Conservation (phyloP, 345 rosid genomes). For the Euphorbia pulcherrima region DNA sequence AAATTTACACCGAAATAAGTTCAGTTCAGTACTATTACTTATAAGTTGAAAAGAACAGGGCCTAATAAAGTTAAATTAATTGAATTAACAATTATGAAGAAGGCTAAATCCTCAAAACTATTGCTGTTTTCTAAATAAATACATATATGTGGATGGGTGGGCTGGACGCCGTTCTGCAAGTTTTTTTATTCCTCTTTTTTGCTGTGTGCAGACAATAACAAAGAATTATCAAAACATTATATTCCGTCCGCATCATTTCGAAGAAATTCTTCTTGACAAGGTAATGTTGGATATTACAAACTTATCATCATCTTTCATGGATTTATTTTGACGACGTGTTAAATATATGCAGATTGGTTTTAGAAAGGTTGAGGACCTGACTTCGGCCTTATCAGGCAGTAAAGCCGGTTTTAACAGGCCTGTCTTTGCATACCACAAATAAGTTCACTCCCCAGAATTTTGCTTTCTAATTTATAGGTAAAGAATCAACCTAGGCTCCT, state of each 20-base stretch:
- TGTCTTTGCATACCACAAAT: slow-evolving; percentile 70
- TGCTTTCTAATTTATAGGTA: not conserved
- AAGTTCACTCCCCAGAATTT: slow-evolving; percentile 5
- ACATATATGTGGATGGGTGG: not conserved
- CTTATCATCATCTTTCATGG: not conserved
- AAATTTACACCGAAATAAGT: too few relatives aligned
- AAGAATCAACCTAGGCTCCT: not conserved
- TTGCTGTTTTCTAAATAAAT: not conserved
- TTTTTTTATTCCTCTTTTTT: not conserved
- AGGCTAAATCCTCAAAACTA: not conserved
- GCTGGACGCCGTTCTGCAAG: not conserved
- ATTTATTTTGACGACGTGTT: not conserved
- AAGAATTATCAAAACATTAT: slow-evolving; percentile 46
- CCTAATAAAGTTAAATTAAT: too few relatives aligned
- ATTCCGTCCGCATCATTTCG: slow-evolving; percentile 54
- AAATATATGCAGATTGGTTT: slow-evolving; percentile 69
- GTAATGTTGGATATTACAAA: slow-evolving; percentile 33
- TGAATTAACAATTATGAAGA: too few relatives aligned
- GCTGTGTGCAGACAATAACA: slow-evolving; percentile 56
- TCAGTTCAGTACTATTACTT: too few relatives aligned
- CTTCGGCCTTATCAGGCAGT: slow-evolving; percentile 57
- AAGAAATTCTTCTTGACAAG: slow-evolving; percentile 86
- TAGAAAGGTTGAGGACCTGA: slow-evolving; percentile 68
- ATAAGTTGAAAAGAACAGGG: not conserved
- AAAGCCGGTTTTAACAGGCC: slow-evolving; percentile 76